Percentiles rank a stretch among this genome's conserved stretches.
These are phyloP conservation scores for Arthrinium puccinioides DNA, from an alignment of 2,329 filamentous ascomycete species.

Conservation along the genomic window DNA sequence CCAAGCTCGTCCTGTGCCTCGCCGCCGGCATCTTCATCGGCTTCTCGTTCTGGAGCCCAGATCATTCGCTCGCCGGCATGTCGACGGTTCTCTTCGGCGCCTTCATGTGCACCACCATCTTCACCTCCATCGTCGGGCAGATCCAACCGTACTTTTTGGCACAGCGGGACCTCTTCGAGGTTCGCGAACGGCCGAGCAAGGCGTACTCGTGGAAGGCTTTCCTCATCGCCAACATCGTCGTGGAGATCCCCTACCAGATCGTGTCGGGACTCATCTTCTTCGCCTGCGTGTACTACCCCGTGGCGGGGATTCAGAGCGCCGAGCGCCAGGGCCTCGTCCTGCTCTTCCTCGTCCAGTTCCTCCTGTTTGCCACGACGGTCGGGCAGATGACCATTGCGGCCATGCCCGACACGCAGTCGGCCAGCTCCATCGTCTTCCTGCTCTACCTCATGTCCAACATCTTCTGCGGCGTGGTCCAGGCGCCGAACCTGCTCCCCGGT, in stretches of 20 bases:
- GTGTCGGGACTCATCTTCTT: constrained; percentile 84
- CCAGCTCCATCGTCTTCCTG: constrained; percentile 68
- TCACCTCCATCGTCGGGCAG: constrained; percentile 45
- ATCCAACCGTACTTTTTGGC: constrained; percentile 83
- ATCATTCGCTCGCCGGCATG: constrained; percentile 56
- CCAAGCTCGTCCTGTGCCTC: constrained; percentile 57
- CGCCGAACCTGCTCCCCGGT: constrained; percentile 51
- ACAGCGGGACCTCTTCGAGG: constrained; percentile 76
- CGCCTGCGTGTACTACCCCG: constrained; percentile 57
- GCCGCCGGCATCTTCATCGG: constrained; percentile 57
- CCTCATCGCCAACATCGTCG: constrained; percentile 71
- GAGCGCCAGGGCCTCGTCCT: constrained; percentile 56
- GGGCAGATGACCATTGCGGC: constrained; percentile 69
- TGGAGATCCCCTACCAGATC: constrained; percentile 66
- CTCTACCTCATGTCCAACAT: constrained; percentile 63
- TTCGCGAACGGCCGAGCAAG: constrained; percentile 76
- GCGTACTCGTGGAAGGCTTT: constrained; percentile 66
- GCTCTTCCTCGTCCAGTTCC: constrained; percentile 56
- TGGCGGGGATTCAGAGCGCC: constrained; percentile 40
- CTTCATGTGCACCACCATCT: constrained; percentile 61
- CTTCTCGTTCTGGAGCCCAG: constrained; percentile 57
- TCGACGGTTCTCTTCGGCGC: constrained; percentile 69
- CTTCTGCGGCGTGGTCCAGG: constrained; percentile 72
- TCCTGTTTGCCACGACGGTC: constrained; percentile 67
- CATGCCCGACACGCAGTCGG: constrained; percentile 67